Percentiles rank a stretch among this genome's conserved stretches.
Conservation (phyloP, 768 basidiomycete species). For the Mycena maculata region DNA sequence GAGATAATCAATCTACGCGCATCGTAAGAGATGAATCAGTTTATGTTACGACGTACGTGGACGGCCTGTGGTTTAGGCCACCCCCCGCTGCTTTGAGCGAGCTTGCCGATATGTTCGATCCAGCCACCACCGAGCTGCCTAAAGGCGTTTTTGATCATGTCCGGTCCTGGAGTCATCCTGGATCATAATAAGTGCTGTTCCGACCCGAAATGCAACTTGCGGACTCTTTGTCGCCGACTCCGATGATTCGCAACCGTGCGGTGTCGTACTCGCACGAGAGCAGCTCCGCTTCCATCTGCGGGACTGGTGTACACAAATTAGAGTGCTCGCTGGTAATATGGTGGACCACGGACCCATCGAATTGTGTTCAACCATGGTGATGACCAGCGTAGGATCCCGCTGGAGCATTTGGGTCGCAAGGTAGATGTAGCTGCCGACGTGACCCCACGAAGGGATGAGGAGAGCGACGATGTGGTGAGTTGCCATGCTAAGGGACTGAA, state of each 20-base stretch:
- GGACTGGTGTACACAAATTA: neutral
- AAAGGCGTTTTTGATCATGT: neutral
- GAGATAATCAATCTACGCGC: neutral
- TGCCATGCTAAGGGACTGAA: neutral
- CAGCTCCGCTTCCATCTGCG: neutral
- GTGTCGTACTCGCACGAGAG: neutral
- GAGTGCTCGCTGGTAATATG: no score
- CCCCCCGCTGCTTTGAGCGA: neutral
- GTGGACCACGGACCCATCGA: neutral
- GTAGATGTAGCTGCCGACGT: neutral
- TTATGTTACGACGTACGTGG: neutral
- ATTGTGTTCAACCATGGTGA: neutral
- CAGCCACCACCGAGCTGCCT: neutral
- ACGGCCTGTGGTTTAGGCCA: neutral
- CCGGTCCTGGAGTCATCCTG: neutral
- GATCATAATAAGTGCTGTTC: neutral
- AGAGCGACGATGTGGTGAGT: constrained; percentile 8
- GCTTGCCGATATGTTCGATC: neutral
- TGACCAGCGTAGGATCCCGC: neutral
- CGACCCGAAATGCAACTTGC: neutral
- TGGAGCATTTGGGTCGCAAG: neutral
- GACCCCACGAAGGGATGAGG: neutral
- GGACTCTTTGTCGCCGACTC: neutral
- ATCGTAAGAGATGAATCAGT: neutral
- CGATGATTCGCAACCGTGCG: neutral